Percentiles rank a stretch among this genome's conserved stretches.
Evolutionary conservation across 768 basidiomycete species (phyloP).

Genomic region (Leccinellum luteum): DNA sequence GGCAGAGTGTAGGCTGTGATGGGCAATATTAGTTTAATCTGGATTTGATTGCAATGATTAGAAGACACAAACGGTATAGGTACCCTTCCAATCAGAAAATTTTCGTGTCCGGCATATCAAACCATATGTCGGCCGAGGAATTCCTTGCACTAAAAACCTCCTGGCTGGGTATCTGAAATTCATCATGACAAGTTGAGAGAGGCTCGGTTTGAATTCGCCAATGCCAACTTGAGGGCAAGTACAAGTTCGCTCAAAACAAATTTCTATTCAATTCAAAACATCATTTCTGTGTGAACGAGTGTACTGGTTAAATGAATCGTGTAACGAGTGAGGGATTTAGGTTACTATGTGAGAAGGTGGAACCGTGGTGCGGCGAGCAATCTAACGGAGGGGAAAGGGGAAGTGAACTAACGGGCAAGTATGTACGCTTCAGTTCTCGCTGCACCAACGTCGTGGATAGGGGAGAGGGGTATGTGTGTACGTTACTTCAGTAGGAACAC

Average conservation of each 20-base stretch:
- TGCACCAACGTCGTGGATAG: constrained; percentile 14
- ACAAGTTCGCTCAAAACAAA: constrained; percentile 9
- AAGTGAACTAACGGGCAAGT: constrained; percentile 18
- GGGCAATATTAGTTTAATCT: background rate
- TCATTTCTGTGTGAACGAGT: constrained; percentile 20
- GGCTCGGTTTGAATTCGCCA: background rate
- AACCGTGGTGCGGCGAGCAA: constrained; percentile 18
- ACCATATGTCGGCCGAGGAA: constrained; percentile 10
- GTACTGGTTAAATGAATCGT: constrained; percentile 24
- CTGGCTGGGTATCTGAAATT: background rate
- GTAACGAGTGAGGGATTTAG: constrained; percentile 25
- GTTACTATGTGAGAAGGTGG: constrained; percentile 15
- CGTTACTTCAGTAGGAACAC: constrained; percentile 26
- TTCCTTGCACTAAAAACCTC: background rate
- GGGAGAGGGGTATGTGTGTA: constrained; percentile 29
- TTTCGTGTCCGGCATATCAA: background rate
- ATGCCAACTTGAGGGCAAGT: background rate
- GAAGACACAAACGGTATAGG: constrained; percentile 9
- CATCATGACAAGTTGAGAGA: constrained; percentile 3
- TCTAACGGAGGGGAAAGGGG: constrained; percentile 13
- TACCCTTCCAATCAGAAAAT: background rate
- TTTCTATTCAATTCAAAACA: constrained; percentile 27
- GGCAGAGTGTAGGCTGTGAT: background rate
- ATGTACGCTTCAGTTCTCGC: constrained; percentile 20
- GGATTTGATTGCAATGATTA: constrained; percentile 14